Percentiles rank a stretch among this genome's conserved stretches.
These are phyloP conservation scores for Trametopsis cervina DNA, from an alignment of 768 basidiomycete species.

Conservation along the genomic window DNA sequence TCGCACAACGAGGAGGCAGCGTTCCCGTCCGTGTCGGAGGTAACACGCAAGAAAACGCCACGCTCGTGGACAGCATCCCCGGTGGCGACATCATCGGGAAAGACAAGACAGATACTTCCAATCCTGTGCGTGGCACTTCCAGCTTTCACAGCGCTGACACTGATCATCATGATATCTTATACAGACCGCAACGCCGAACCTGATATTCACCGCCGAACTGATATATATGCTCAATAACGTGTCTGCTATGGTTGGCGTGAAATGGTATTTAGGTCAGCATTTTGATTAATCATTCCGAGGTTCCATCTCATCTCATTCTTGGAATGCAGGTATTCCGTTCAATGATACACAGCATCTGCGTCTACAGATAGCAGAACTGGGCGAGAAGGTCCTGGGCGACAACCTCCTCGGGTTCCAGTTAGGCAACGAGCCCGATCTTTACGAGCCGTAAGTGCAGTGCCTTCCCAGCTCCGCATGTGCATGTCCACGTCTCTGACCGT, in stretches of 20 bases:
- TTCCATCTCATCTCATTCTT: background rate
- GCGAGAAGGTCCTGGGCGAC: conserved; percentile 35
- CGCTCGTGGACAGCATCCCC: conserved; percentile 15
- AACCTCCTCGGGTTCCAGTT: conserved; percentile 40
- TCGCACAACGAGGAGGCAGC: conserved; percentile 36
- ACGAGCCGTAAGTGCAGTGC: conserved; percentile 34
- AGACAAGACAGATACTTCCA: conserved; percentile 23
- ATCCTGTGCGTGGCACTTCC: conserved; percentile 32
- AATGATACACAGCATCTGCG: conserved; percentile 23
- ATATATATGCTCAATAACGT: conserved; percentile 45
- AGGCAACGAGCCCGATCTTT: conserved; percentile 56
- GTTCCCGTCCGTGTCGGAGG: conserved; percentile 38
- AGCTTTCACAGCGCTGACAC: conserved; percentile 16
- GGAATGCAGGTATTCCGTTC: conserved; percentile 19
- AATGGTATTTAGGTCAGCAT: conserved; percentile 39
- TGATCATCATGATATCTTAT: conserved; percentile 29
- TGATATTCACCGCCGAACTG: conserved; percentile 41
- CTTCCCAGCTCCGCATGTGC: background rate
- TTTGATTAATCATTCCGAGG: background rate
- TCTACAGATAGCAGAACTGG: conserved; percentile 32
- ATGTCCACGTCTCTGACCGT: background rate
- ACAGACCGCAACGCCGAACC: conserved; percentile 47
- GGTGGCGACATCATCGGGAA: conserved; percentile 17
- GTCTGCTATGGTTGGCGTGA: conserved; percentile 32
- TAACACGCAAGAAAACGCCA: conserved; percentile 44